These are phyloP conservation scores for Tripterygium wilfordii DNA, from an alignment of 177 flowering plant genomes.

Conservation along the genomic window DNA sequence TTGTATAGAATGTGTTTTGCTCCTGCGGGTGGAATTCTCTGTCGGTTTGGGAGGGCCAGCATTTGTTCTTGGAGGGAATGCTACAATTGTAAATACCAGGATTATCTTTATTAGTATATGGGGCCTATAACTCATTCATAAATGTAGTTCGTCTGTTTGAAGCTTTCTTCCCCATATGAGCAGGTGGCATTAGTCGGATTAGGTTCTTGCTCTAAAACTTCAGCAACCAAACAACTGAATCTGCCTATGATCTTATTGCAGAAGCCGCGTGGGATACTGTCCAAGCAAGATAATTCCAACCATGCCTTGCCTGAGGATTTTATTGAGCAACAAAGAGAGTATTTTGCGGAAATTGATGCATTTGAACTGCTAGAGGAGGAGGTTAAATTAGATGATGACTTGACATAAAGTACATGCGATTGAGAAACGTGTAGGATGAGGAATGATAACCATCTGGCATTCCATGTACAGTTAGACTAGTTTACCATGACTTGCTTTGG, in stretches of 20 bases:
- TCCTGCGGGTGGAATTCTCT: too few species aligned
- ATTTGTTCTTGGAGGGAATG: too few species aligned
- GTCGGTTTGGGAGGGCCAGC: too few species aligned
- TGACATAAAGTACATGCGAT: constrained; percentile 21
- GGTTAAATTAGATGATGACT: constrained; percentile 39
- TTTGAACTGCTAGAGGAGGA: constrained; percentile 64
- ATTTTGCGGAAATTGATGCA: constrained; percentile 64
- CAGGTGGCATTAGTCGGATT: neutral
- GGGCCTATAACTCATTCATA: too few species aligned
- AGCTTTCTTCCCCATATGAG: too few species aligned
- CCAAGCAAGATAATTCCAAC: constrained; percentile 1
- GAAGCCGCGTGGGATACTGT: constrained; percentile 21
- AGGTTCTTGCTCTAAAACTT: neutral
- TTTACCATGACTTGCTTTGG: too few species aligned
- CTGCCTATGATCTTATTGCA: constrained; percentile 15
- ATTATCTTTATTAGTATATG: too few species aligned
- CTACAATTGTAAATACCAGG: too few species aligned
- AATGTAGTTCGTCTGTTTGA: too few species aligned
- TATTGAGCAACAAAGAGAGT: constrained; percentile 50
- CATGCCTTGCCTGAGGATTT: constrained; percentile 35
- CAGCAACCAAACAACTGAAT: neutral
- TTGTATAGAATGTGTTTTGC: too few species aligned
- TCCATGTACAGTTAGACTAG: constrained; percentile 6
- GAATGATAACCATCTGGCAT: neutral
- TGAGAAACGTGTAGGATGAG: too few species aligned